phyloP scores from a whole-genome alignment of 352 stramenopile genomes.

The Globisporangium recalcitrans region DNA sequence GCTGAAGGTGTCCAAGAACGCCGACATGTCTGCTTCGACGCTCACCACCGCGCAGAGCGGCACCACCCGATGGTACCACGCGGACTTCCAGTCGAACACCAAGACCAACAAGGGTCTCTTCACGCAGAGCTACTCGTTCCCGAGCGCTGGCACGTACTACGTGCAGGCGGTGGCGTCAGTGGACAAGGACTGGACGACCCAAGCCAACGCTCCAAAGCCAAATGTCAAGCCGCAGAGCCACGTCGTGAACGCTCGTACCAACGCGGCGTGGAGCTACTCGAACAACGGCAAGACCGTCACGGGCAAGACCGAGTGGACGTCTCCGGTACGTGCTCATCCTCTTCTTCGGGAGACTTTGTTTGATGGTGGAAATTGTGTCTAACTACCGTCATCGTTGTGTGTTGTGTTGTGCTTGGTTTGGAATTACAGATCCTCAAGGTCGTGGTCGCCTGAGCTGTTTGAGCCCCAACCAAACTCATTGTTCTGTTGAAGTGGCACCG shows the following conservation, averaged over 20 bases:
- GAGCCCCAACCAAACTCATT: too few species aligned
- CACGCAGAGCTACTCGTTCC: slow-evolving; percentile 32
- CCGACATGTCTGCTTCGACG: slow-evolving; percentile 22
- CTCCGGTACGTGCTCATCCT: too few species aligned
- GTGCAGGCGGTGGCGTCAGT: slow-evolving; percentile 52
- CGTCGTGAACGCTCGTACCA: slow-evolving; percentile 68
- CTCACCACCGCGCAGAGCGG: slow-evolving; percentile 33
- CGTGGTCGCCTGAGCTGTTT: slow-evolving; percentile 2
- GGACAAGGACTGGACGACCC: slow-evolving; percentile 55
- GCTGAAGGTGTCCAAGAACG: slow-evolving; percentile 39
- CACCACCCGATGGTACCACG: slow-evolving; percentile 61
- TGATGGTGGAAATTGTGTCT: too few species aligned
- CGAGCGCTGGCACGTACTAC: slow-evolving; percentile 39
- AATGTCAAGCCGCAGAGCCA: slow-evolving; percentile 63
- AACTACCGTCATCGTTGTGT: too few species aligned
- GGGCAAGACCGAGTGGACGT: slow-evolving; percentile 51
- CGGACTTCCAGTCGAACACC: slow-evolving; percentile 30
- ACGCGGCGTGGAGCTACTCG: slow-evolving; percentile 42
- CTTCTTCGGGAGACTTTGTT: too few species aligned
- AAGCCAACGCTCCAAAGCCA: slow-evolving; percentile 31
- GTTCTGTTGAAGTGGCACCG: too few species aligned
- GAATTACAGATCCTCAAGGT: slow-evolving; percentile 1
- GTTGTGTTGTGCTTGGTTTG: too few species aligned
- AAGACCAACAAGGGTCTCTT: slow-evolving; percentile 51
- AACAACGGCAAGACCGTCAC: slow-evolving; percentile 48